Evolutionary conservation across 1,139 yeast species (phyloP), one percentile per base, ranked within the genome.

Genomic region (Geotrichum europaeum): DNA sequence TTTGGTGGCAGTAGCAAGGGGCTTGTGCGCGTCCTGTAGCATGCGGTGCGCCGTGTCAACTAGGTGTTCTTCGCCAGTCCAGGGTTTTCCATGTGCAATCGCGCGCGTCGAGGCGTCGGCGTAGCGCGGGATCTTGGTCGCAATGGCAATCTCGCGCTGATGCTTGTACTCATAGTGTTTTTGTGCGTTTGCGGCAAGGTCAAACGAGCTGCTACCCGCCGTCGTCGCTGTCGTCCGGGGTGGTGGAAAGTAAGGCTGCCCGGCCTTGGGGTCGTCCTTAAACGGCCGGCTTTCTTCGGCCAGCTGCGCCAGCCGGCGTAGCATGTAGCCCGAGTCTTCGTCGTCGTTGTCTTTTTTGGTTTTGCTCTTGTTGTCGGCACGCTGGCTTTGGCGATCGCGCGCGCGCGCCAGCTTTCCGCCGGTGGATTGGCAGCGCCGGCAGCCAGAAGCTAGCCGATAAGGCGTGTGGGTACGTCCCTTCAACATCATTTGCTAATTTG

Each of bases 11-110:
- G n/a, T 9, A 62, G 75, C 73, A 51, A 79, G 65, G 1, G 84
- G 83, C 64, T 80, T 82, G 28, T 85, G 81, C 7, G 78, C 75
- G 68, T 89, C 96, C 24, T 81, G 73, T 3, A 87, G 70, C 91
- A 87, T 85, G 51, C 96, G 73, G 40, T 82, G 68, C 34, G 80
- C 80, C 2, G 84, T 74, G 64, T 86, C 91, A 2, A 72, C 65
- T 0, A 69, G 68, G 1, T 76, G 65, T 66, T 89, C 96, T 0
- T 75, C 70, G 0, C 96, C 96, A 0, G 74, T 76, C 96, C 96
- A 90, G 0, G 92, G 89, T 30, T 68, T 67, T 0, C 82, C 69
- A 59, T 75, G 69, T 0, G 90, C 90, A 2, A 82, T 75, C 1
- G 83, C 85, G 61, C 77, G 73, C 0, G 84, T 79, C 51, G 81